Conservation (phyloP, 805 yeast species). For the Saccharomycopsis guyanensis region DNA sequence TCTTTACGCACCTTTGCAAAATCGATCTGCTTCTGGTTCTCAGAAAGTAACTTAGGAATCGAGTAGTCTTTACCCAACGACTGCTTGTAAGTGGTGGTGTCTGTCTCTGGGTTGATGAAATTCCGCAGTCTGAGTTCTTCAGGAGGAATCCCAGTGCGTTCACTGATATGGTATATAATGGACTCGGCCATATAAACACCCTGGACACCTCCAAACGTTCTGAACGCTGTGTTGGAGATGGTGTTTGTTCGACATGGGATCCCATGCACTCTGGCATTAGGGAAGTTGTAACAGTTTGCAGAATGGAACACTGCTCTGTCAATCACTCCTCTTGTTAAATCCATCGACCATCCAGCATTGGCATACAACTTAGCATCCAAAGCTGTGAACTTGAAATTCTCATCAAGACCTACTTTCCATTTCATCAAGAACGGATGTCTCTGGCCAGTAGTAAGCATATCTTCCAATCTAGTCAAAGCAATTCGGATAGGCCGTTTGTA, state of each 20-base stretch:
- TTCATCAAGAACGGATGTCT: slow-evolving; percentile 39
- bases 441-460: slow-evolving; percentile 40
- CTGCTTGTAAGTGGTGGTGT: slow-evolving; percentile 36
- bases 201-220: slow-evolving; percentile 46
- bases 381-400: slow-evolving; percentile 34
- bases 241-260: slow-evolving; percentile 37
- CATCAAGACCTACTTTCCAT: slow-evolving; percentile 37
- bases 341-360: slow-evolving; percentile 44
- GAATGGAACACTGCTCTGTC: slow-evolving; percentile 40
- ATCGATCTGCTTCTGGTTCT: slow-evolving; percentile 30
- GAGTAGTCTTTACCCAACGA: slow-evolving; percentile 34
- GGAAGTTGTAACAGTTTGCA: slow-evolving; percentile 37
- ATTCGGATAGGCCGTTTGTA: slow-evolving; percentile 36
- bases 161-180: slow-evolving; percentile 34
- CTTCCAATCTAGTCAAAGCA: slow-evolving; percentile 35
- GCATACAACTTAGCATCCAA: slow-evolving; percentile 34
- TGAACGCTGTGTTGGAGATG: slow-evolving; percentile 42
- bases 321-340: slow-evolving; percentile 40
- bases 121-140: slow-evolving; percentile 33
- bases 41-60: slow-evolving; percentile 31
- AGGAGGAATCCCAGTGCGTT: slow-evolving; percentile 33
- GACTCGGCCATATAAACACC: slow-evolving; percentile 40
- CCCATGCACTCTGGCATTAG: slow-evolving; percentile 33
- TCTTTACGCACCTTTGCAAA: slow-evolving; percentile 30
- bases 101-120: slow-evolving; percentile 29